Evolutionary conservation across 2,329 filamentous ascomycete genomes (phyloP), one percentile per base, ranked within the genome.

Genomic region (Rhinocladiella similis): DNA sequence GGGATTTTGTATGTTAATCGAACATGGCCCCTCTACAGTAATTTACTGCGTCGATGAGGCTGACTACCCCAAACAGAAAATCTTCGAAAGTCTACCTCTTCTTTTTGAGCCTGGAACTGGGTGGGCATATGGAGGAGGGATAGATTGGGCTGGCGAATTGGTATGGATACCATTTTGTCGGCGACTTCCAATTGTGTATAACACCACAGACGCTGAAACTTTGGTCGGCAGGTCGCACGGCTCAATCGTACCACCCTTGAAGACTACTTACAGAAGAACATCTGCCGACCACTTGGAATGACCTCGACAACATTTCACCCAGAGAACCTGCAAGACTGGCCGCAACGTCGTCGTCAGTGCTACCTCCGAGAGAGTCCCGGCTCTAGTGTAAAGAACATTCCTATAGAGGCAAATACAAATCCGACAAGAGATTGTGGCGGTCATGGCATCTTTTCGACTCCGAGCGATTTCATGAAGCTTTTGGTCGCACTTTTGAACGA

Each of bases 101-200:
- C 67, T 87, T 1, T 83, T 19, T 7, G 48, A 84, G 51, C 82
- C 82, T 1, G 81, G 81, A 0, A 67, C 68, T 0, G 66, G 70
- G 2, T 84, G 80, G 80, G 70, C 73, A 61, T 83, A 84, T 56
- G 74, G 78, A 0, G 62, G 72, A 0, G 73, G 76, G 1, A 62
- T 79, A 1, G 81, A 84, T 68, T 84, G 80, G 80, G 78, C 75
- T 0, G 81, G 82, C 2, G 71, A 74, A 0, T 68, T 83, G 1
- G 71, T 83, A 1, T n/a, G 22, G 22, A 25, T 25, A 7, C 4
- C 4, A 7, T 25, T 25, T 25, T 25, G 7, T 25, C 7, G 22
- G 22, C n/a, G 22, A 25, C 22, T 25, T 25, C 7, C 4, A 25
- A 25, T 25, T 25, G 4, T 7, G 22, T 4, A 25, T 25, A 25